Evolutionary conservation across 2,329 filamentous ascomycete genomes (phyloP).

Genomic region (Colletotrichum sp.): DNA sequence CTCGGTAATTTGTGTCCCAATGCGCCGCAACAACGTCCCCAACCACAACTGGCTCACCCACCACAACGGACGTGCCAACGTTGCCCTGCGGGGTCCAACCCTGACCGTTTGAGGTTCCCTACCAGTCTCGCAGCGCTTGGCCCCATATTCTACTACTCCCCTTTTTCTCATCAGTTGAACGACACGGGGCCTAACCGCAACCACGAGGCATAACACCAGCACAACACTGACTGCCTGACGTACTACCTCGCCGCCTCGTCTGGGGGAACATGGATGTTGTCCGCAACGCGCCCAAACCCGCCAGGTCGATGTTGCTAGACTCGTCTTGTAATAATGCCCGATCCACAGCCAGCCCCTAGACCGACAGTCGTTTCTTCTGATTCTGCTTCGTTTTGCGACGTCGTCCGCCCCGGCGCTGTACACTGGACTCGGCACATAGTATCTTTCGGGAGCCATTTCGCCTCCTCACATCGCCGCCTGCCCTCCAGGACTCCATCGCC

Average conservation of each 20-base stretch:
- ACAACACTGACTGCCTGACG: not conserved
- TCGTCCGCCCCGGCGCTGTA: not conserved
- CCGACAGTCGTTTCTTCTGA: not conserved
- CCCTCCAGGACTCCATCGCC: not conserved
- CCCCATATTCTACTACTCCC: not conserved
- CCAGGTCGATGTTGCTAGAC: not conserved
- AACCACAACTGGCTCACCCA: not conserved
- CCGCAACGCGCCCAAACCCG: not conserved
- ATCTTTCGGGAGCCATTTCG: not conserved
- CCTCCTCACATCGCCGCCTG: not conserved
- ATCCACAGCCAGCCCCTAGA: not conserved
- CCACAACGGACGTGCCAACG: constrained; percentile 4
- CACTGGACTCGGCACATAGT: not conserved
- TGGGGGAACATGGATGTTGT: not conserved
- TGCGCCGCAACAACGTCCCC: not conserved
- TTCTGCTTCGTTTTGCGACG: not conserved
- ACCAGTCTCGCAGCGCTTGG: not conserved
- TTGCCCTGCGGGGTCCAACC: constrained; percentile 12
- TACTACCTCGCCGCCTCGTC: not conserved
- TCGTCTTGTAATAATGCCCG: not conserved
- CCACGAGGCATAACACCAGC: not conserved
- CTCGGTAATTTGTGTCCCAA: not conserved
- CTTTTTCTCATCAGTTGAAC: not conserved
- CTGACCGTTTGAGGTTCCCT: constrained; percentile 5
- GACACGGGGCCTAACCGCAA: not conserved